Base-by-base conservation (phyloP, 2,329 filamentous ascomycete species). In the Tolypocladium guangdongense region DNA sequence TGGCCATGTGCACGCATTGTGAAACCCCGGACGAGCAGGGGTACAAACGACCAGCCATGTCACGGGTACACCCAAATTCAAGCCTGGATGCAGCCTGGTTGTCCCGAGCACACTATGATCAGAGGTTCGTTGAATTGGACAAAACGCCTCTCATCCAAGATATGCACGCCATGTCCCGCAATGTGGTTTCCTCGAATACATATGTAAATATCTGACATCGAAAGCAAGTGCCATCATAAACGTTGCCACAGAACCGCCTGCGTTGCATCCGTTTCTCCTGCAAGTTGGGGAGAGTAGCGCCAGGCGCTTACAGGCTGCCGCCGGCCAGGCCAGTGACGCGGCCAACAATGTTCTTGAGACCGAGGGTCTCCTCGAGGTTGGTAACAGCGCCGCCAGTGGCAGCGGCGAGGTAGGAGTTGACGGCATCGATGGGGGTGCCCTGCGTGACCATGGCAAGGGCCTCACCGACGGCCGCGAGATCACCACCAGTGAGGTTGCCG, bases 381-480 rank as follows among this genome's bases (percentile, higher is more conserved):
- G 38, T 20, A 24, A 60, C 50, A 22, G 52, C 46, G 50, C 60
- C 60, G 36, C 54, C 46, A 18, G 60, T 63, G 22, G 52, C 54
- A 35, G 56, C 36, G 30, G 57, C 54, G 56, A 63, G 56, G 54
- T 58, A 61, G 20, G 51, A 50, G 53, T 61, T 57, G 48, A 62
- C 59, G 7, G 56, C 55, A 38, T 52, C 41, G 39, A 63, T 46
- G 36, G 58, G 55, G 35, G 59, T 51, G 27, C 59, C 59, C 37
- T 61, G 57, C 47, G 57, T 47, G 14, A 58, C 50, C 55, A 62
- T 58, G 47, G 56, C 57, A 24, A 63, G 47, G 38, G 57, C 60
- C 57, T 62, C 57, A 38, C 59, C 60, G 46, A 62, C 55, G 54
- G 59, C 56, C 45, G 58, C 52, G 39, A 61, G 54, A 36, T 55